Evolutionary conservation across 2,329 filamentous ascomycete species (phyloP), one percentile per base, ranked within the genome.

Genomic region (Cytospora piceae): DNA sequence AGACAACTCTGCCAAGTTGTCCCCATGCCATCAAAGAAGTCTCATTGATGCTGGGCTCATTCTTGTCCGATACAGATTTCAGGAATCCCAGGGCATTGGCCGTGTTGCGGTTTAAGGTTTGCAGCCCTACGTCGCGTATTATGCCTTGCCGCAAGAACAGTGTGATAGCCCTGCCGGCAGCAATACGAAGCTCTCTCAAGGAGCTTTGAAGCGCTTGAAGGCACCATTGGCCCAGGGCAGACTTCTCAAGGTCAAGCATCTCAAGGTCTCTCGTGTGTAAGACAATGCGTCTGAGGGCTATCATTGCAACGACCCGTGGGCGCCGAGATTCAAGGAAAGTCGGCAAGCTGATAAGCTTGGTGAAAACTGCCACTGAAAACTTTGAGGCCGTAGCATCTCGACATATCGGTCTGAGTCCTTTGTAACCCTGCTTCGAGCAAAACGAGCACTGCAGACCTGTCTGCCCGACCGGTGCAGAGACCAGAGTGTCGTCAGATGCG

Each of bases 21-120:
- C 91, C 90, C 86, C 94, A 93, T 17, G 92, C 90, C 77, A 95
- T 81, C 65, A 98, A 90, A 69, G 92, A 89, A 22, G 92, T 94
- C 76, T 98, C 94, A 59, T 93, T 89, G 54, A 94, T 79, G 67
- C 87, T 83, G 6, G 88, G 77, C 9, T 87, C 81, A 62, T 88
- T 85, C 65, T 88, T 89, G 56, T 92, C 89, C 0, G 90, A 92
- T 14, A 96, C 81, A 4, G 82, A 85, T 69, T 88, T 89, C 12
- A 98, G 80, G 71, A 91, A 86, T 34, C 90, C 85, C 8, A 97
- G 81, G 1, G 87, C 86, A 64, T 87, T 86, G 58, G 89, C 84
- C 64, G 91, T 85, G 71, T 97, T 95, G 63, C 82, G 84, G 42
- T 80, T 77, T 6, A 84, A 77, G 3, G 87, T 74, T 51, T 76